These are phyloP conservation scores for Coemansia sp. DNA, from an alignment of 192 early-diverging fungal genomes.

Conservation along the genomic window DNA sequence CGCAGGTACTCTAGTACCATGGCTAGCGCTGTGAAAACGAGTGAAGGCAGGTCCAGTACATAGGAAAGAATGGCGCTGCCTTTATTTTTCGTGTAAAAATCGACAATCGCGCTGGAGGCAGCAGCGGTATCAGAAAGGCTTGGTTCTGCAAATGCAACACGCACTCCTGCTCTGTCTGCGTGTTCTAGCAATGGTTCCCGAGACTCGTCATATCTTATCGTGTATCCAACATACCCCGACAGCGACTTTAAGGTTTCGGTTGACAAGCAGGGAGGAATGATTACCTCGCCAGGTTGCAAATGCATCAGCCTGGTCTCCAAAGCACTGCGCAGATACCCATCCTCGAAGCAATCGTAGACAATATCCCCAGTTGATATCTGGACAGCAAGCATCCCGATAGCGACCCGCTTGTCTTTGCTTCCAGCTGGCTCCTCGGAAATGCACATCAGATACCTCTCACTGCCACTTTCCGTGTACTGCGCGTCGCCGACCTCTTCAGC, in stretches of 20 bases:
- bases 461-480: conserved; percentile 61
- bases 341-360: conserved; percentile 54
- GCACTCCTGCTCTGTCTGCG: conserved; percentile 56
- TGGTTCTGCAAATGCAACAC: conserved; percentile 26
- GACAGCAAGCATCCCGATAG: conserved; percentile 81
- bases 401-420: conserved; percentile 14
- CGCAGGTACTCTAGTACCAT: conserved; percentile 56
- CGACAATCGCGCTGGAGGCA: conserved; percentile 15
- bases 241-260: conserved; percentile 31
- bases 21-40: conserved; percentile 21
- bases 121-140: conserved; percentile 2
- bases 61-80: conserved; percentile 26
- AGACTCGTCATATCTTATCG: conserved; percentile 51
- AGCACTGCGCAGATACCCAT: conserved; percentile 26
- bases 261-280: conserved; percentile 20
- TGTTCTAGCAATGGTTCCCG: conserved; percentile 54
- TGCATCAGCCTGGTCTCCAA: conserved; percentile 49
- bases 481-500: conserved; percentile 82
- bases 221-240: conserved; percentile 31
- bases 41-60: conserved; percentile 30
- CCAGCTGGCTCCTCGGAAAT: conserved; percentile 63
- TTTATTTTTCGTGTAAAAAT: conserved; percentile 25
- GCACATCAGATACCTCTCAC: conserved; percentile 82
- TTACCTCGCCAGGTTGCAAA: conserved; percentile 35
- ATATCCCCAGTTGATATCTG: conserved; percentile 89